Conservation (phyloP, 345 rosid genomes). For the Camelina sativa region DNA sequence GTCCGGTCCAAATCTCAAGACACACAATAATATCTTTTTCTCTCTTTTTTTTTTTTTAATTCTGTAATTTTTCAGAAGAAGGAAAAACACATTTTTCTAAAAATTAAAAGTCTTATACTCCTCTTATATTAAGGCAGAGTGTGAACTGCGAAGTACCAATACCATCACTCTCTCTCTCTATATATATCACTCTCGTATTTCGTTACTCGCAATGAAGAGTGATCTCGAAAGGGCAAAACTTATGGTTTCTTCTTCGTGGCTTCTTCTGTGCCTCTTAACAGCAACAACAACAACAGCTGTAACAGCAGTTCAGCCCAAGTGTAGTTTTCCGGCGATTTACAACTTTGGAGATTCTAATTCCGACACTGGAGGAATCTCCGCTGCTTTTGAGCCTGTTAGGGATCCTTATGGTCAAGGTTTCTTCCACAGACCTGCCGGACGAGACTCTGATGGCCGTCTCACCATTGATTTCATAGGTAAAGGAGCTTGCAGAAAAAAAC, state of each 20-base stretch:
- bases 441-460: slow-evolving; percentile 81
- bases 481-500: background rate
- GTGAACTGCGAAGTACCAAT: slow-evolving; percentile 10
- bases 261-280: slow-evolving; percentile 37
- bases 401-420: slow-evolving; percentile 64
- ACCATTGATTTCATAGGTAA: slow-evolving; percentile 84
- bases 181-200: slow-evolving; percentile 1
- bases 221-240: slow-evolving; percentile 19
- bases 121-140: background rate
- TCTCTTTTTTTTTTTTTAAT: background rate
- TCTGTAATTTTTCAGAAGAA: background rate
- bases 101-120: too few species aligned
- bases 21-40: background rate
- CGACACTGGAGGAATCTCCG: slow-evolving; percentile 83
- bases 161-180: background rate
- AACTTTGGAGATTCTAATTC: slow-evolving; percentile 93
- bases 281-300: slow-evolving; percentile 16
- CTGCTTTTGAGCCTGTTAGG: slow-evolving; percentile 67
- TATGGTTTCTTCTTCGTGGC: slow-evolving; percentile 45
- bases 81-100: background rate
- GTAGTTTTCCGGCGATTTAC: slow-evolving; percentile 75
- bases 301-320: slow-evolving; percentile 43
- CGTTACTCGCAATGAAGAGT: slow-evolving; percentile 19
- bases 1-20: slow-evolving; percentile 43
- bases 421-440: slow-evolving; percentile 72